Evolutionary conservation across 2,329 filamentous ascomycete species (phyloP), one percentile per base, ranked within the genome.

Genomic region (Nemania sp.): DNA sequence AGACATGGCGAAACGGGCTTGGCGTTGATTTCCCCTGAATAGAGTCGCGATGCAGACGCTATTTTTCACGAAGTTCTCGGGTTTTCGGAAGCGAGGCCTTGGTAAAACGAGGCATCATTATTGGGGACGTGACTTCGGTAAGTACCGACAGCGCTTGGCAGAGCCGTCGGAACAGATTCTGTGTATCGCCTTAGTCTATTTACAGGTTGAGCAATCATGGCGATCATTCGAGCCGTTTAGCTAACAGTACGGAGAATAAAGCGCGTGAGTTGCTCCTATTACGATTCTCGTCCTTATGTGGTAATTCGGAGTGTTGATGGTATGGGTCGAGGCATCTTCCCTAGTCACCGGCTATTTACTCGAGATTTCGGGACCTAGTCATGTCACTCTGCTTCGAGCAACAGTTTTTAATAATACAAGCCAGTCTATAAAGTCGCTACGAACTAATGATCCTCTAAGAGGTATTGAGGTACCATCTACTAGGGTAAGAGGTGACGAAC

Each of bases 271-370:
- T 45, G 13, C n/a, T 57, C 35, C 27, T 54, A 57, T 58, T 59
- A 32, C 13, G 26, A 54, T 35, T 63, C 24, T 26, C 35, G 57
- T 71, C 74, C 70, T 59, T 63, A 73, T 69, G 59, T 66, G 70
- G 74, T 47, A 76, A 72, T 58, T 75, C 72, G 72, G 72, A 75
- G 59, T 68, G 55, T 75, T 7, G 43, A 65, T 57, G 13, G 18
- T 52, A 59, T 32, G 57, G 29, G 38, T 56, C 53, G 45, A 24
- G 61, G 18, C 56, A 47, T 60, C 67, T 68, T 69, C 24, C 55
- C 54, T 49, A 61, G 51, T 56, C 49, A 49, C 65, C 74, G 73
- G 74, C 73, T 75, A 75, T 75, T 70, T 73, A 38, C 60, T 49
- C 11, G 29, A 35, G 27, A 45, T n/a, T n/a, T 27, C 22, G n/a